phyloP scores from a whole-genome alignment of 202 grass and related monocot species.

The Zizania palustris region DNA sequence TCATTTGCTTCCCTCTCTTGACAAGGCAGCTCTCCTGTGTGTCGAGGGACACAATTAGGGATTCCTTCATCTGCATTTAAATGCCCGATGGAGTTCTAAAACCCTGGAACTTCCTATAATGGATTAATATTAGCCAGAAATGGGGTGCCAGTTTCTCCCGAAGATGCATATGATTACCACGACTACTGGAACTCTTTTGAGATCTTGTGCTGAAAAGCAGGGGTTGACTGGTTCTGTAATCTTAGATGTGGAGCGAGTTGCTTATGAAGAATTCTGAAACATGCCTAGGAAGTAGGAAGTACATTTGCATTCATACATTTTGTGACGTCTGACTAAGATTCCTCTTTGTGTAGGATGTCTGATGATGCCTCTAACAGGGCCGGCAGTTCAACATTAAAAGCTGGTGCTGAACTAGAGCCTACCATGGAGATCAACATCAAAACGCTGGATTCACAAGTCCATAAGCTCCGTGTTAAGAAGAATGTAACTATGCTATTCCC shows the following conservation, averaged over 20 bases:
- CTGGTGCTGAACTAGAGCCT: constrained; percentile 42
- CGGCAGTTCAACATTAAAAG: constrained; percentile 38
- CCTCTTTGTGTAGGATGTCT: constrained; percentile 57
- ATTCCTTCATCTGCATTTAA: neutral
- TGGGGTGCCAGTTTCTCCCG: neutral
- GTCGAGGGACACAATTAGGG: neutral
- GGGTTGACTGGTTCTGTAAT: neutral
- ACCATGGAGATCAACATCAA: constrained; percentile 91
- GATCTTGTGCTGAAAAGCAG: constrained; percentile 1
- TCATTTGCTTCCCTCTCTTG: neutral
- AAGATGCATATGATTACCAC: neutral
- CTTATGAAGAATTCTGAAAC: neutral
- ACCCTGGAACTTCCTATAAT: neutral
- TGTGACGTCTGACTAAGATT: neutral
- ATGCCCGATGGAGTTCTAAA: neutral
- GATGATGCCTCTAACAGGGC: constrained; percentile 44
- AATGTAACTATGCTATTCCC: constrained; percentile 45
- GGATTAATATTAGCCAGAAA: neutral
- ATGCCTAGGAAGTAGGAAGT: neutral
- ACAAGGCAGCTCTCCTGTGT: neutral
- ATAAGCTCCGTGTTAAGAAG: constrained; percentile 64
- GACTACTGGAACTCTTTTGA: neutral
- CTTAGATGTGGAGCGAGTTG: neutral
- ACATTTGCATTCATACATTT: neutral
- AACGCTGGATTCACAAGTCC: constrained; percentile 76